Evolutionary conservation across 345 rosid genomes (phyloP), one percentile per base, ranked within the genome.

Genomic region (Turnera subulata): DNA sequence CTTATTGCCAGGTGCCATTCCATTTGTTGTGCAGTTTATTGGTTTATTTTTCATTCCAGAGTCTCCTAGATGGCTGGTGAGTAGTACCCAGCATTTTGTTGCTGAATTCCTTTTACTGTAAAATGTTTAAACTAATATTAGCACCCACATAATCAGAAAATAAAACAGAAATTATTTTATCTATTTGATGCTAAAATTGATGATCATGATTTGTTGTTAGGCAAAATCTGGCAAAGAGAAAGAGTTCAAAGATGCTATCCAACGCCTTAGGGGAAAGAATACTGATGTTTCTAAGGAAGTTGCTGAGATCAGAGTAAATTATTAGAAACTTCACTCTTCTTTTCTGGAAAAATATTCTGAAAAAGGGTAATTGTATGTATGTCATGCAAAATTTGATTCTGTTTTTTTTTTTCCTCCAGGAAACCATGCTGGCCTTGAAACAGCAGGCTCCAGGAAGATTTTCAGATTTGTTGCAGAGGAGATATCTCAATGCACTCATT

Each of bases 241-340:
- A 57, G 85, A 81, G 62, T 38, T 81, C 12, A 79, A 83, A 68
- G 72, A 58, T n/a, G 33, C 84, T 55, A 49, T 86, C 63, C 70
- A 59, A 56, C 50, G 42, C 11, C 77, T 86, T 21, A 72, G 85
- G 57, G 89, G 94, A 54, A 58, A 67, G 64, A 55, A 71, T 58
- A 67, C 65, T 29, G 68, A 86, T 69, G 58, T 81, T 71, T 78
- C 85, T 61, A 55, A 62, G 20, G 94, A 83, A 70, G 71, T 71
- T 55, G 69, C 78, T 45, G 78, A 78, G 2, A 86, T 86, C 39
- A 66, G 35, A 68, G 89, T 86, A 71, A 55, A 25, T 40, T 49
- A 50, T 46, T 12, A 11, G 21, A 5, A 13, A 11, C 6, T 16
- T 22, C 22, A 22, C 9, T 45, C 46, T 56, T 25, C 42, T 10